Conservation (phyloP, 495 filamentous ascomycete species). For the Neurospora sp. region DNA sequence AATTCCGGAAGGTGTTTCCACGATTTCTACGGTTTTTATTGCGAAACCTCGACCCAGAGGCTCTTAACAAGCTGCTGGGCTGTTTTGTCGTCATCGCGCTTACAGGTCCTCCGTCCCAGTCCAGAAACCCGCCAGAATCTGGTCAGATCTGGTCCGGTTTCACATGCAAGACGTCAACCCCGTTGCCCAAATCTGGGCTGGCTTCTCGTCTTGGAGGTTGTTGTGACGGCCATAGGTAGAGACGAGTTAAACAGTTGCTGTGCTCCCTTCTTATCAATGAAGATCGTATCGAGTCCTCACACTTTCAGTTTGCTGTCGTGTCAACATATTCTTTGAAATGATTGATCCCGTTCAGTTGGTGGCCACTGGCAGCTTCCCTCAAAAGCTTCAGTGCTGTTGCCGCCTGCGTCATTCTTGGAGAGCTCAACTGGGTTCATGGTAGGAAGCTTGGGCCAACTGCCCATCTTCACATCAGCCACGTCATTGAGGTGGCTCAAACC, state of each 20-base stretch:
- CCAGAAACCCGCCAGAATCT: background rate
- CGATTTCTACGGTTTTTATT: background rate
- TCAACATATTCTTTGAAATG: background rate
- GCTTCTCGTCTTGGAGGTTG: background rate
- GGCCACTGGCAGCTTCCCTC: background rate
- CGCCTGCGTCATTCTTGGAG: background rate
- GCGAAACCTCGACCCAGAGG: background rate
- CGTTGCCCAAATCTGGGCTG: background rate
- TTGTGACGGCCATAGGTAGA: background rate
- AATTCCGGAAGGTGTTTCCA: background rate
- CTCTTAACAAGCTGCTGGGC: background rate
- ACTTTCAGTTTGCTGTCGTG: background rate
- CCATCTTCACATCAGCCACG: background rate
- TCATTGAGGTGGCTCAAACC: background rate
- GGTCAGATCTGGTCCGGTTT: background rate
- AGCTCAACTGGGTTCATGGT: background rate
- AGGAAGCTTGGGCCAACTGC: background rate
- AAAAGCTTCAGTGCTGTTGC: background rate
- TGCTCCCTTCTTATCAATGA: background rate
- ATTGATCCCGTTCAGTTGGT: background rate
- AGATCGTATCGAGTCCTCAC: background rate
- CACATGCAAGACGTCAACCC: background rate
- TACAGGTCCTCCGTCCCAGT: background rate
- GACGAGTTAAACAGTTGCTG: background rate
- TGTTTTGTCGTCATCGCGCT: background rate